Base-by-base conservation (phyloP, 176 grass and related monocot species). In the Melocanna baccifera region DNA sequence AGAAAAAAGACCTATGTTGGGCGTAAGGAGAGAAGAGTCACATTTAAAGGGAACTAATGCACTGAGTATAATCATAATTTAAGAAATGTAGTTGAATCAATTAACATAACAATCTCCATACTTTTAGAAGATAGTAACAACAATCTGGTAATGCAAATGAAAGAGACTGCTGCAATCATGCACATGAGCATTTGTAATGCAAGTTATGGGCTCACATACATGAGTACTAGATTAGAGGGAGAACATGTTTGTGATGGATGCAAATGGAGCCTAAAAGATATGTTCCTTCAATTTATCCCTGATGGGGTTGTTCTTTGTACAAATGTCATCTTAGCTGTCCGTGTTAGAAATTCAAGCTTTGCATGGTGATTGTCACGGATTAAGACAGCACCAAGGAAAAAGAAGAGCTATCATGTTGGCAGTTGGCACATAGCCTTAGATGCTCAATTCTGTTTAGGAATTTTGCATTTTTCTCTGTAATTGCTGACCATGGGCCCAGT, bases 181-280 rank as follows among this genome's bases (percentile, higher is more conserved):
- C 32, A 58, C 36, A 85, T 45, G n/a, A 77, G 50, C 16, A 85
- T 69, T 67, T 68, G 37, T 59, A 58, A 58, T 77, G 50, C 37
- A 56, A 30, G 34, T 51, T 58, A 68, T 77, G 48, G 20, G 11
- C 47, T 77, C 9, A 18, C 71, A 76, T 76, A 67, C 15, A 23
- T 40, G 32, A 43, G 22, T 71, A 47, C 13, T 48, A 25, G 42
- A 71, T 79, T 43, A 77, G 20, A 78, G 39, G 20, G 10, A 12
- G 12, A 30, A 45, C 14, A 39, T 81, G 14, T 7, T 20, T 23
- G 4, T 40, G n/a, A 63, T 48, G 36, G 36, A 73, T 81, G 40
- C 9, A 75, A 62, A 74, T 9, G 58, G 23, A 67, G 69, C 25
- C 51, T 55, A 68, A 37, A 55, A 16, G 9, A 67, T 43, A 2